Conservation (phyloP, 257 asterid species). For the Solanum lignicaule region DNA sequence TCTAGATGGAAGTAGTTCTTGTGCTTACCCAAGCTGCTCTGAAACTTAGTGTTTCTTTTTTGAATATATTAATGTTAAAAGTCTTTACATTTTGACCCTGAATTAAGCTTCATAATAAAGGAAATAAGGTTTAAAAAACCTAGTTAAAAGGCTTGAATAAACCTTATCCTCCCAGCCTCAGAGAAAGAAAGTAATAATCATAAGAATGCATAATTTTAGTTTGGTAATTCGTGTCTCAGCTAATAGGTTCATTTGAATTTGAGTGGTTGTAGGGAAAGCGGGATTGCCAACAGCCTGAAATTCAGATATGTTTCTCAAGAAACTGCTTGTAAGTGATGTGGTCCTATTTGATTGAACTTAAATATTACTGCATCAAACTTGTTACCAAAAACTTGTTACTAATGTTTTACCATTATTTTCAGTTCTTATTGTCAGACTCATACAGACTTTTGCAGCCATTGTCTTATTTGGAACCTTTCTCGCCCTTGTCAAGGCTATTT, state of each 20-base stretch:
- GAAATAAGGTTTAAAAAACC: neutral
- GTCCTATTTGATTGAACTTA: neutral
- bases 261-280: slow-evolving; percentile 35
- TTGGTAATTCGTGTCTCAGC: neutral
- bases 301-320: slow-evolving; percentile 34
- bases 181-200: neutral
- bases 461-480: slow-evolving; percentile 41
- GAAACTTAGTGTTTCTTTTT: neutral
- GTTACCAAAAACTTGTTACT: neutral
- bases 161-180: neutral
- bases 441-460: slow-evolving; percentile 33
- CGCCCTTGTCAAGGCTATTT: slow-evolving; percentile 58
- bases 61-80: neutral
- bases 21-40: neutral
- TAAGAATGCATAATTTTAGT: neutral
- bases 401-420: slow-evolving; percentile 9
- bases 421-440: slow-evolving; percentile 45
- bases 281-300: slow-evolving; percentile 20
- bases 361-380: neutral
- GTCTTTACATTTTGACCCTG: neutral
- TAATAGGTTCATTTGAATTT: slow-evolving; percentile 7
- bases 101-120: neutral
- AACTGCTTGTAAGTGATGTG: slow-evolving; percentile 49
- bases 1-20: neutral
- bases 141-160: neutral